Evolutionary conservation across 257 asterid genomes (phyloP), one percentile per base, ranked within the genome.

Genomic region (Capsicum baccatum): DNA sequence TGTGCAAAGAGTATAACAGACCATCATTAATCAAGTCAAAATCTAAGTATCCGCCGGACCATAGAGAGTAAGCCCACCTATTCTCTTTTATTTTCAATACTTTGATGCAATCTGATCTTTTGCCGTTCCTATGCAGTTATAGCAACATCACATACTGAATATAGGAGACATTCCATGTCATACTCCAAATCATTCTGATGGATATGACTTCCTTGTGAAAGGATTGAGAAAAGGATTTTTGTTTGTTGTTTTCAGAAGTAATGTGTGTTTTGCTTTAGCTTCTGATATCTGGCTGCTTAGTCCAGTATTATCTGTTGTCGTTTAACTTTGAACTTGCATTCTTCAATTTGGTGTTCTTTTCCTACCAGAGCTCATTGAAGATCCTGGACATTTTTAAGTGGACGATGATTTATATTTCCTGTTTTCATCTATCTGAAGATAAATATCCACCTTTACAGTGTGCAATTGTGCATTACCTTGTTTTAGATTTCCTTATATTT

Each of bases 1-100:
- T 92, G 73, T 94, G 98, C 81, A 42, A 92, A 78, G 97, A 96
- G 85, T 95, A 85, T 62, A 91, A 90, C 89, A 91, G 98, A 89
- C 98, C 99, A 59, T 17, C 92, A 21, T 89, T n/a, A n/a, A n/a
- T 93, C 91, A 96, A 96, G 95, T 89, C 95, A 59, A 96, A 91
- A 85, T 92, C 94, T 74, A 94, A 93, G 86, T 90, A 92, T 89
- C 99, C 98, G 81, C 84, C 91, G 26, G 97, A 94, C 42, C 82
- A 94, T n/a, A 93, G 88, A 90, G 99, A 92, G 98, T 95, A 90
- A 90, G 98, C 86, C 3, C 63, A 50, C n/a, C 64, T 2, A 11
- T 68, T 66, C 57, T 8, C 33, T 68, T 81, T 67, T 68, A 48
- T 54, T 67, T 68, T 68, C 54, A 17, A 37, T 52, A 35, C 2